These are phyloP conservation scores for Clarireedia homoeocarpa DNA, from an alignment of 2,329 filamentous ascomycete species.

Conservation along the genomic window DNA sequence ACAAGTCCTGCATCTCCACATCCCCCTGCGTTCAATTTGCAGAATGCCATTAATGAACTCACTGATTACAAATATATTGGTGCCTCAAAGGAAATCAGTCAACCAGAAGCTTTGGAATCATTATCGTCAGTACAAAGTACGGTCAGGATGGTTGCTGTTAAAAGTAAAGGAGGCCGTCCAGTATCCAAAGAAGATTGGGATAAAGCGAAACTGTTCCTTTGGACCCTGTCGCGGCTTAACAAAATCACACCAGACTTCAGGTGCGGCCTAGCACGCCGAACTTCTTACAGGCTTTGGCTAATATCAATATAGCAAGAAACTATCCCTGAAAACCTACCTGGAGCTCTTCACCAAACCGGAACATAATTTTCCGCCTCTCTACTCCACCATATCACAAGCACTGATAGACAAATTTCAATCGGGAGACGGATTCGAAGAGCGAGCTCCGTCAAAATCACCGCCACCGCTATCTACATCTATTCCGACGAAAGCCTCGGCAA, in stretches of 20 bases:
- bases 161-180: neutral
- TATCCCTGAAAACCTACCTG: neutral
- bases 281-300: neutral
- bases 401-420: neutral
- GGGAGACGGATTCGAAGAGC: neutral
- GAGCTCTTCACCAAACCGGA: neutral
- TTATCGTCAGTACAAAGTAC: neutral
- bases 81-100: no score
- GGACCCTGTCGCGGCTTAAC: neutral
- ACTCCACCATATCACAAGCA: neutral
- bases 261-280: neutral
- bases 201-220: neutral
- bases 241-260: neutral
- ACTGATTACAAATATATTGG: neutral
- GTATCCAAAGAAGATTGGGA: neutral
- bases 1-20: no score
- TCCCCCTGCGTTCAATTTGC: neutral
- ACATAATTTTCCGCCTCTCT: neutral
- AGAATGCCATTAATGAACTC: neutral
- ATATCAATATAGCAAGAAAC: neutral
- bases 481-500: neutral
- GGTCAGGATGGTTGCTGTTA: neutral
- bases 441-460: neutral
- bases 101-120: neutral
- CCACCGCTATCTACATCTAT: neutral